phyloP scores from a whole-genome alignment of 1,139 yeast genomes.

The Kodamaea derodonti region DNA sequence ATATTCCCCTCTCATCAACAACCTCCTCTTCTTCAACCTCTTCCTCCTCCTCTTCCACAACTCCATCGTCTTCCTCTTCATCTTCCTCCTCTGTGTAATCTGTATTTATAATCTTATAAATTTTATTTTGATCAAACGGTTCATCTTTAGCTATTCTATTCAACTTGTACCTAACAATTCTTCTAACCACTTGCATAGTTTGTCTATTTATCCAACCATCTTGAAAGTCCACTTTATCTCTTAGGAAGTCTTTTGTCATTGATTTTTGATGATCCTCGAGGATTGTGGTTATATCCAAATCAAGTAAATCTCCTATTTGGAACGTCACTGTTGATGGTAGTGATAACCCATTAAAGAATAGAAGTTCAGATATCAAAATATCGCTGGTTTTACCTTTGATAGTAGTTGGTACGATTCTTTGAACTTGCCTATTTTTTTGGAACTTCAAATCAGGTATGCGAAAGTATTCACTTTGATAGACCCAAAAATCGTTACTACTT shows the following conservation, averaged over 20 bases:
- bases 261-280: conserved; percentile 32
- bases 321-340: conserved; percentile 69
- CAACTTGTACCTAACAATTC: conserved; percentile 69
- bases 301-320: conserved; percentile 80
- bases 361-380: conserved; percentile 40
- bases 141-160: conserved; percentile 49
- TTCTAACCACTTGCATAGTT: conserved; percentile 61
- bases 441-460: conserved; percentile 43
- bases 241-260: conserved; percentile 41
- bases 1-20: conserved; percentile 22
- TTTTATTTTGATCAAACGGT: conserved; percentile 34
- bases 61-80: conserved; percentile 17
- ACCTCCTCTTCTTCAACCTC: conserved; percentile 11
- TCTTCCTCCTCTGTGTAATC: conserved; percentile 32
- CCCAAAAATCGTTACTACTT: conserved; percentile 48
- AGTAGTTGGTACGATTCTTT: conserved; percentile 17
- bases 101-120: conserved; percentile 41
- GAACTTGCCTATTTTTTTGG: conserved; percentile 5
- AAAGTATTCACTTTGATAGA: conserved; percentile 83
- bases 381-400: conserved; percentile 10
- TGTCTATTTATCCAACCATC: conserved; percentile 78
- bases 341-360: conserved; percentile 69
- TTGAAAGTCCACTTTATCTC: conserved; percentile 37
- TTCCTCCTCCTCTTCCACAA: conserved; percentile 17
- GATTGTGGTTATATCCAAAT: conserved; percentile 54